These are phyloP conservation scores for Hibiscus mutabilis DNA, from an alignment of 345 rosid species.

Conservation along the genomic window DNA sequence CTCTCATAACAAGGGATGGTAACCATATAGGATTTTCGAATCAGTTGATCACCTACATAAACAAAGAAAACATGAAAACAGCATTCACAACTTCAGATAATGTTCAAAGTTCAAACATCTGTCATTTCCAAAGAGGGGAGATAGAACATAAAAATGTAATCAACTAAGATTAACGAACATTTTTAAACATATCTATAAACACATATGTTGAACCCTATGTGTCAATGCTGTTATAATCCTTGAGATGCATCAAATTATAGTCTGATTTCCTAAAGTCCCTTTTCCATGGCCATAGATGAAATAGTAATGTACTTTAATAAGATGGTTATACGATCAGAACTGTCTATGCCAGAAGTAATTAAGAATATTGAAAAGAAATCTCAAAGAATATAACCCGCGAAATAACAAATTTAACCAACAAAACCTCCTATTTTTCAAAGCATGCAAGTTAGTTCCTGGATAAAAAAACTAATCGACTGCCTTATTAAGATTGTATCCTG, in stretches of 20 bases:
- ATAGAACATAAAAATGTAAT: background rate
- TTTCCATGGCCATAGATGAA: background rate
- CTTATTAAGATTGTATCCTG: background rate
- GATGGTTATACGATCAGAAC: background rate
- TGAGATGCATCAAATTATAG: background rate
- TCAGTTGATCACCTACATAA: constrained; percentile 11
- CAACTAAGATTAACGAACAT: background rate
- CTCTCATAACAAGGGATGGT: background rate
- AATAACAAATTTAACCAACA: background rate
- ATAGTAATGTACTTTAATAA: background rate
- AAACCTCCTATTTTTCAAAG: background rate
- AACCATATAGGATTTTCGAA: background rate
- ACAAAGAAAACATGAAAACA: background rate
- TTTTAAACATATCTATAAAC: too few relatives aligned
- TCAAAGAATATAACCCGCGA: background rate
- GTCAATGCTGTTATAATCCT: background rate
- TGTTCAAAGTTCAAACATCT: background rate
- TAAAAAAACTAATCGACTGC: background rate
- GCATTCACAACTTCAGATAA: background rate
- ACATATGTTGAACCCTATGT: too few relatives aligned
- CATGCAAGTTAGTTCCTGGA: background rate
- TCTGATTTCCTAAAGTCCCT: background rate
- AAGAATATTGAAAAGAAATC: background rate
- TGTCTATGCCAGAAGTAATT: background rate
- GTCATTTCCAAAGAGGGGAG: background rate